Conservation (phyloP, 169 alveolate genomes). For the Plasmodium malariae region DNA sequence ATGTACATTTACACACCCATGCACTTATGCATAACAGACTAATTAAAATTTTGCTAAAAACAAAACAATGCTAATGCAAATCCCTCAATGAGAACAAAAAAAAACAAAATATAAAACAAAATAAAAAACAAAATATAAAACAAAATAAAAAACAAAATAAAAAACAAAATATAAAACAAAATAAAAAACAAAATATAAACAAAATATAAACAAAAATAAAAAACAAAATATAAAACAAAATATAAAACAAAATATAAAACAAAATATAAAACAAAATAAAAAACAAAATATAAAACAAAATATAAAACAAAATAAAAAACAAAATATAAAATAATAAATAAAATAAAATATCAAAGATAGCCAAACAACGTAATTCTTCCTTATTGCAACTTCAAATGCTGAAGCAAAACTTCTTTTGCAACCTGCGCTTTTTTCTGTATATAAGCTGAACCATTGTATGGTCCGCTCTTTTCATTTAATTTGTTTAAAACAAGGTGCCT, state of each 20-base stretch:
- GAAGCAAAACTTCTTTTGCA: constrained; percentile 48
- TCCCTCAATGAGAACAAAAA: neutral
- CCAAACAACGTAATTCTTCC: neutral
- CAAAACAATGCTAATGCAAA: neutral
- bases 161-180: no score
- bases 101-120: neutral
- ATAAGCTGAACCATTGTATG: constrained; percentile 58
- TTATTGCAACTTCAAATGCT: constrained; percentile 31
- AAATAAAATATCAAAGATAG: neutral
- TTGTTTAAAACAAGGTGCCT: constrained; percentile 42
- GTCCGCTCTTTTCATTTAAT: constrained; percentile 48
- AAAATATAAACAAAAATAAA: no score
- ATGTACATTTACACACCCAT: no score
- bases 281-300: neutral
- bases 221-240: neutral
- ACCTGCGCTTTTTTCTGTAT: constrained; percentile 64
- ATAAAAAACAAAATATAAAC: no score
- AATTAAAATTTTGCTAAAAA: no score
- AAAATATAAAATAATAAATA: neutral
- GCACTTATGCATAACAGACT: neutral
- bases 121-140: no score
- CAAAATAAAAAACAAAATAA: no score
- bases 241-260: neutral
- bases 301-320: neutral
- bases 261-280: neutral